Evolutionary conservation across 2,329 filamentous ascomycete genomes (phyloP).

Genomic region (Cryphonectria carpinicola): DNA sequence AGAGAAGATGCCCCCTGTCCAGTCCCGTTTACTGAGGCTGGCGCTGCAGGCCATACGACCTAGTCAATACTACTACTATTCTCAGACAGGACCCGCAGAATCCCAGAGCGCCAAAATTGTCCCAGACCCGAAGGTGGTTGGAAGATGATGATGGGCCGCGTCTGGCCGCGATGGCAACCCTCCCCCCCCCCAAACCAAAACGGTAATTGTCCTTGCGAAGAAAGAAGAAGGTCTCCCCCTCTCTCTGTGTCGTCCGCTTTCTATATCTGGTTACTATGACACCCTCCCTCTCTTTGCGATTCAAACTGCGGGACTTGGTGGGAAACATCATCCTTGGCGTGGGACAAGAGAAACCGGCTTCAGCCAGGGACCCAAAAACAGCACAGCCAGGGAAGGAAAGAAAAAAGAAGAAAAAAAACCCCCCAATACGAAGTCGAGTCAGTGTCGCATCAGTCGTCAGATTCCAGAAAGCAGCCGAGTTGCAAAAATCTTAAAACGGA

Average conservation of each 20-base stretch:
- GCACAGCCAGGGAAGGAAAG: constrained; percentile 12
- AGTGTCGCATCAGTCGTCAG: constrained; percentile 20
- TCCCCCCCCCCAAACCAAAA: too few species aligned
- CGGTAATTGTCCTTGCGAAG: not conserved
- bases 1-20: constrained; percentile 16
- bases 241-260: not conserved
- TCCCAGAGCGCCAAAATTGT: not conserved
- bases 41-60: constrained; percentile 15
- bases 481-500: constrained; percentile 17
- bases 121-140: not conserved
- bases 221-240: not conserved
- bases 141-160: not conserved
- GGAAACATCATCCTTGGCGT: constrained; percentile 17
- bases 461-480: constrained; percentile 20
- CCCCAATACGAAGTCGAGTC: constrained; percentile 27
- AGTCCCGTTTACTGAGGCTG: constrained; percentile 4
- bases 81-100: constrained; percentile 17
- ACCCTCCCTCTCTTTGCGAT: constrained; percentile 3
- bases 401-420: not conserved
- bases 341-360: too few species aligned
- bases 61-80: not conserved
- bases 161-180: not conserved
- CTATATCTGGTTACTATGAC: not conserved
- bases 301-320: not conserved
- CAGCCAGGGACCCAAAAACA: constrained; percentile 16